These are phyloP conservation scores for Populus tremula DNA, from an alignment of 345 rosid genomes.

Conservation along the genomic window DNA sequence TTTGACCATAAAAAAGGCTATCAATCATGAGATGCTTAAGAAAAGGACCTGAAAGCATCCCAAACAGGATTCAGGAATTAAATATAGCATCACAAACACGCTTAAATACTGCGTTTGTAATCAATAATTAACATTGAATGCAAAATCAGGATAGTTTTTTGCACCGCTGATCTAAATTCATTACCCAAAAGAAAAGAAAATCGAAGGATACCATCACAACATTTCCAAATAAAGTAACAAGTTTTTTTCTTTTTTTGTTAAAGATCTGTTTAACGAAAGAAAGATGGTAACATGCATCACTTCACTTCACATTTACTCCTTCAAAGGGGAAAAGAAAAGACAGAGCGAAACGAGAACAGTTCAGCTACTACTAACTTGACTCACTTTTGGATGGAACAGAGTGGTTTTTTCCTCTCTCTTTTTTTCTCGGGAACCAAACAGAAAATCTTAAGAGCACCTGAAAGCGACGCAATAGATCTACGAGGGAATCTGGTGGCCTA, in stretches of 20 bases:
- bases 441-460: constrained; percentile 29
- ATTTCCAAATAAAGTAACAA: background rate
- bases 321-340: background rate
- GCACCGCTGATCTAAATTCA: background rate
- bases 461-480: constrained; percentile 34
- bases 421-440: constrained; percentile 33
- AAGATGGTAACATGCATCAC: background rate
- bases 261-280: background rate
- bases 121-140: background rate
- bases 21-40: background rate
- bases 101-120: background rate
- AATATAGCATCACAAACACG: background rate
- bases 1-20: background rate
- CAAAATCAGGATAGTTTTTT: background rate
- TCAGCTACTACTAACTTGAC: background rate
- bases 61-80: background rate
- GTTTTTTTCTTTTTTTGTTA: background rate
- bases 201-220: background rate
- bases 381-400: background rate
- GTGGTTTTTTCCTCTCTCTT: background rate
- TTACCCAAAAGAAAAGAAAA: background rate
- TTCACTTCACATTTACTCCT: background rate
- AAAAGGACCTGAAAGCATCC: background rate
- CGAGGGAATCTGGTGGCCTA: constrained; percentile 15
- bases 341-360: background rate